phyloP scores from a whole-genome alignment of 306 rosid genomes.

The Luffa acutangula region DNA sequence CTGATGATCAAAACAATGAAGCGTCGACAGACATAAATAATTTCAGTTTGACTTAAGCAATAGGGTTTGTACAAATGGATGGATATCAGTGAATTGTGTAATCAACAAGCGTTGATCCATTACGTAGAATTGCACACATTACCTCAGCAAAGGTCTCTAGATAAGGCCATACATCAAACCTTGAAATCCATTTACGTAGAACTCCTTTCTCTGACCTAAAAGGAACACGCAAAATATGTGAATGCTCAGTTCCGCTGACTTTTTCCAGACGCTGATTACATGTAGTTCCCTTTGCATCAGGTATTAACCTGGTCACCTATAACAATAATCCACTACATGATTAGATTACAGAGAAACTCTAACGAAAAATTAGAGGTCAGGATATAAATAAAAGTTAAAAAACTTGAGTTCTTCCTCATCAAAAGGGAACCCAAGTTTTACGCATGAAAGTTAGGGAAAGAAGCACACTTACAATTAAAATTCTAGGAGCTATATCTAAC shows the following conservation, averaged over 20 bases:
- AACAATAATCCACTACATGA: not conserved
- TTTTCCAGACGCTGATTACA: slow-evolving; percentile 91
- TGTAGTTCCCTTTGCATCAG: slow-evolving; percentile 88
- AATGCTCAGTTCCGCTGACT: slow-evolving; percentile 68
- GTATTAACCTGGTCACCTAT: slow-evolving; percentile 77
- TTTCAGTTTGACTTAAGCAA: not conserved
- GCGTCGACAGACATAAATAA: not conserved
- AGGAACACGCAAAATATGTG: slow-evolving; percentile 87
- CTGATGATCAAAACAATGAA: not conserved
- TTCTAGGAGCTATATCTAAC: slow-evolving; percentile 59
- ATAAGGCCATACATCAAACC: slow-evolving; percentile 94
- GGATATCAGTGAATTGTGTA: not conserved
- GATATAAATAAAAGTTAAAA: not conserved
- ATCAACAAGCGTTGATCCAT: not conserved
- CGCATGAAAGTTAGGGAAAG: not conserved
- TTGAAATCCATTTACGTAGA: slow-evolving; percentile 86
- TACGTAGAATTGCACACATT: not conserved
- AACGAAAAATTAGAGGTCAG: not conserved
- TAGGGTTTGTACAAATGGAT: not conserved
- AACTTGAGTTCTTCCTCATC: not conserved
- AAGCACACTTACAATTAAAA: slow-evolving; percentile 55
- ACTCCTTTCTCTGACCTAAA: slow-evolving; percentile 68
- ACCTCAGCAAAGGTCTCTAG: slow-evolving; percentile 93
- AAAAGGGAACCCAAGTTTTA: not conserved
- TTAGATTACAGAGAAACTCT: not conserved